Evolutionary conservation across 192 early-diverging fungal genomes (phyloP), one percentile per base, ranked within the genome.

Genomic region (Entomortierella beljakovae): DNA sequence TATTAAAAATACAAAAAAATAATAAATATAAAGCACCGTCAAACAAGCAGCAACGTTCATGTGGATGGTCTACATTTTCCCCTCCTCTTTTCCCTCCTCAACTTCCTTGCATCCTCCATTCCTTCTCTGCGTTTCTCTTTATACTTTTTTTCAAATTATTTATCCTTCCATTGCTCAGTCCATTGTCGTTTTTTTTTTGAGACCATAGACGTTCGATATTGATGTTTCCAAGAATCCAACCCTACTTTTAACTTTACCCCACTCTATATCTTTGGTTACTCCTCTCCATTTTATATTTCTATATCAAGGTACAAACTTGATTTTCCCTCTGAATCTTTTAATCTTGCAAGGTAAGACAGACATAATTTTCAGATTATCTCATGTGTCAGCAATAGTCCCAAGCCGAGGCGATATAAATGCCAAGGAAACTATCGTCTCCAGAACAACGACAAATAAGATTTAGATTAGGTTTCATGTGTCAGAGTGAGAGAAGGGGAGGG

Each of bases 21-120:
- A 40, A 9, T 22, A 11, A 16, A 58, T 22, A 58, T n/a, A n/a
- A n/a, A n/a, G n/a, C n/a, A n/a, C n/a, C n/a, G n/a, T n/a, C n/a
- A n/a, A n/a, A n/a, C n/a, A n/a, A n/a, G n/a, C n/a, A n/a, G n/a
- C 58, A 61, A 61, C 60, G 60, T 61, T 61, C 60, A 49, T 59
- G 57, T 59, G 57, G 35, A 49, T 61, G 37, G 53, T 28, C 3
- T 28, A 28, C 53, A 8, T 29, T 42, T 34, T 25, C 22, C 20
- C 22, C 59, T 29, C 48, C 40, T 16, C 18, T 40, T 32, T 33
- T 33, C 55, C 11, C 31, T 33, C 31, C 23, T n/a, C 11, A 28
- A 32, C 13, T 33, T 58, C 57, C 5, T 2, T 40, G 11, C 35
- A n/a, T 20, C 33, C 34, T 40, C 25, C 37, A 20, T 58, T 58